Base-by-base conservation (phyloP, 2,329 filamentous ascomycete genomes). In the Parascedosporium putredinis region DNA sequence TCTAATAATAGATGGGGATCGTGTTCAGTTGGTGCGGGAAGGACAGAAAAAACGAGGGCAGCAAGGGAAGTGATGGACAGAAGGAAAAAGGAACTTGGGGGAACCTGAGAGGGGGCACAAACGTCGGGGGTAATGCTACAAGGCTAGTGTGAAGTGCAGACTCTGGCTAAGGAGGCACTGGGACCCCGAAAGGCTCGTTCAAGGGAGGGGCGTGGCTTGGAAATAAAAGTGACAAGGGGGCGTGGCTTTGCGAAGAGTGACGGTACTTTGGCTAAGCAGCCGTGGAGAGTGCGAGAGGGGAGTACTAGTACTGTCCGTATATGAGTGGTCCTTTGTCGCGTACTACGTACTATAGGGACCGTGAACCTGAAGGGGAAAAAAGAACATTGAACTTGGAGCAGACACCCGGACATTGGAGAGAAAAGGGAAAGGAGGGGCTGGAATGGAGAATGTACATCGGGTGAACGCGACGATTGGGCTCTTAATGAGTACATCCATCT, bases 1-100 rank as follows among this genome's bases (percentile, higher is more conserved):
- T 67, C 71, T 73, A 74, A 73, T 71, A 70, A 72, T 73, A 74
- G 71, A 69, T 56, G 58, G 36, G 59, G 64, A 67, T 69, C 64
- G 65, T 70, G 68, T 67, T 68, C 64, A 66, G 60, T 53, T 59
- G 58, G 58, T 52, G 55, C 50, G 52, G 51, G 56, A 55, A 57
- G 53, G 54, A 54, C 54, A 55, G 51, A 51, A 54, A 51, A 55
- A 51, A n/a, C n/a, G 51, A 55, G 52, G 52, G 53, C 36, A 57
- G 54, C 55, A 54, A 55, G 55, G 51, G 50, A 50, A 52, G 52
- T 52, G 53, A 54, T 49, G 55, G 53, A 51, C 50, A 43, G 45
- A 47, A 53, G 45, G 43, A 47, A 54, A 51, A 43, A 51, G 47
- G 49, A 31, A 51, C 47, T 36, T 47, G 47, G 42, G 48, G 34